These are phyloP conservation scores for Nothomitra cinnamomea DNA, from an alignment of 2,329 filamentous ascomycete genomes.

Conservation along the genomic window DNA sequence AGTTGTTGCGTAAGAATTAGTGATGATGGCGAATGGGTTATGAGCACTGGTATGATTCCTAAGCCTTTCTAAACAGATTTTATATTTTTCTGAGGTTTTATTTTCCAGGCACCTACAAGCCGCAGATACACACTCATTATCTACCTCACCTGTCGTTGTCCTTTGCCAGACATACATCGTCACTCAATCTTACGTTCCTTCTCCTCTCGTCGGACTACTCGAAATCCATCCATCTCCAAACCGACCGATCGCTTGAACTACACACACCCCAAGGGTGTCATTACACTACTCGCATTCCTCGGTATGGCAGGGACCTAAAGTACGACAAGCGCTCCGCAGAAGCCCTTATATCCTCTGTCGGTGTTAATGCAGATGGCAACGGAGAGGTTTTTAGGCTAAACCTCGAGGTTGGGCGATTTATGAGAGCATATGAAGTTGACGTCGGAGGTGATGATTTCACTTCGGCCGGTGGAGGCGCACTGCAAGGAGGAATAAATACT, in stretches of 20 bases:
- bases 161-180: constrained; percentile 78
- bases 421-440: constrained; percentile 85
- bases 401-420: constrained; percentile 78
- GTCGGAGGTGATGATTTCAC: constrained; percentile 67
- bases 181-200: constrained; percentile 79
- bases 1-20: constrained; percentile 79
- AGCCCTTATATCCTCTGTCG: constrained; percentile 72
- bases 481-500: constrained; percentile 75
- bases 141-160: constrained; percentile 87
- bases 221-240: constrained; percentile 86
- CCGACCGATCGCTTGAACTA: constrained; percentile 80
- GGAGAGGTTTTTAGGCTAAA: constrained; percentile 91
- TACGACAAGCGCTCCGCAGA: constrained; percentile 75
- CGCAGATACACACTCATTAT: constrained; percentile 91
- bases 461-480: constrained; percentile 47
- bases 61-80: not conserved
- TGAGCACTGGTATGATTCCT: constrained; percentile 58
- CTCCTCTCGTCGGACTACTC: constrained; percentile 82
- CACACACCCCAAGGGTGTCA: constrained; percentile 80
- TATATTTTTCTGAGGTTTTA: not conserved
- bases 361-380: constrained; percentile 66
- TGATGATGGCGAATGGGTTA: constrained; percentile 92
- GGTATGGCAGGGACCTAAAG: constrained; percentile 78
- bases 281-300: constrained; percentile 73
- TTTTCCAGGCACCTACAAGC: constrained; percentile 43